phyloP scores from a whole-genome alignment of 1,284 basidiomycete genomes.

The Neonothopanus nambi region DNA sequence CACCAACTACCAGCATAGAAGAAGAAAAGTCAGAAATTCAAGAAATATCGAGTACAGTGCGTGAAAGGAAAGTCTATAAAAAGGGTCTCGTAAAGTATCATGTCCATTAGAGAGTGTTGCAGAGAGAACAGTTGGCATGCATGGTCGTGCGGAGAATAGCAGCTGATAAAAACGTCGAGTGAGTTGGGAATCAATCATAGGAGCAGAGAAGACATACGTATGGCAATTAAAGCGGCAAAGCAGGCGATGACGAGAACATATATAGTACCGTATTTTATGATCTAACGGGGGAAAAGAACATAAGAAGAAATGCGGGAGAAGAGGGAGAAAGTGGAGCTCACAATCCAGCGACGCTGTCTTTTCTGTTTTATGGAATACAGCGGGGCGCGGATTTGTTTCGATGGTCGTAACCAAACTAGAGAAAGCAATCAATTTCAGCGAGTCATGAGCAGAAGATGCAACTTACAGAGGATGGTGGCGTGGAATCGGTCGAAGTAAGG shows the following conservation, averaged over 20 bases:
- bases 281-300: slow-evolving; percentile 35
- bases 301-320: neutral
- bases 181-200: neutral
- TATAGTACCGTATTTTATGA: slow-evolving; percentile 75
- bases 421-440: slow-evolving; percentile 19
- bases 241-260: slow-evolving; percentile 75
- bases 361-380: slow-evolving; percentile 90
- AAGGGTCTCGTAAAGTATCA: slow-evolving; percentile 6
- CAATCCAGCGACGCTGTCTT: slow-evolving; percentile 84
- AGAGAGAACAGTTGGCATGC: slow-evolving; percentile 65
- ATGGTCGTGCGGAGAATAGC: slow-evolving; percentile 58
- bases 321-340: slow-evolving; percentile 42
- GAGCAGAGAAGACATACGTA: slow-evolving; percentile 56
- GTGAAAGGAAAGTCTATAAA: slow-evolving; percentile 8
- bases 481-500: slow-evolving; percentile 79
- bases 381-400: slow-evolving; percentile 91
- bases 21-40: neutral
- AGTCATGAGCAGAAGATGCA: slow-evolving; percentile 17
- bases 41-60: slow-evolving; percentile 4
- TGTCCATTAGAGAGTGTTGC: slow-evolving; percentile 62
- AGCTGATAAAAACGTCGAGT: slow-evolving; percentile 39
- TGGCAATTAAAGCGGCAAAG: slow-evolving; percentile 76
- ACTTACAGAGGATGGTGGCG: slow-evolving; percentile 71
- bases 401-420: slow-evolving; percentile 81
- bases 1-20: neutral